Base-by-base conservation (phyloP, 1,284 basidiomycete genomes). In the Xerocomus amazonicus region DNA sequence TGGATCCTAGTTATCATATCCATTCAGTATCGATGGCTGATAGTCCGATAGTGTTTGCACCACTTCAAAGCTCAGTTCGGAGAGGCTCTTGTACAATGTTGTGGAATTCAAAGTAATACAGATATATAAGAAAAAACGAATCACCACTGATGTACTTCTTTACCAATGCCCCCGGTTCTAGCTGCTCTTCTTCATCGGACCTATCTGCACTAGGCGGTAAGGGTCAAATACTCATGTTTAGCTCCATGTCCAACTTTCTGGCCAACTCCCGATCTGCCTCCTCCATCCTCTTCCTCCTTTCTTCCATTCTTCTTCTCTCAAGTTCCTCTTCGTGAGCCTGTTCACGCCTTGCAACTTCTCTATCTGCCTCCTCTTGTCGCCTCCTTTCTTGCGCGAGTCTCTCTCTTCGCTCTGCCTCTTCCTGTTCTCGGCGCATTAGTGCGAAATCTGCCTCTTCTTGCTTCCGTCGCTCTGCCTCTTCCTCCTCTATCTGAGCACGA, bases 251-350 rank as follows among this genome's bases (percentile, higher is more conserved):
- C 47, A 68, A 43, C 38, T 23, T 65, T 50, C 58, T 59, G 3
- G 66, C 66, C 46, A 68, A 26, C 35, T 68, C 68, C 29, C 56
- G 55, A 34, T 66, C 64, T 27, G 52, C 26, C 4, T 68, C 55
- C 31, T 69, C 63, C 9, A 62, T 44, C n/a, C 6, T 48, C 37
- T 34, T 59, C 44, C 48, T 55, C 27, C 54, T 51, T 47, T 51
- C 62, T 52, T 70, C 73, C 55, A 65, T 63, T 56, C 74, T 70
- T 43, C 56, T 61, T 47, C 59, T 62, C 56, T 63, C 65, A 26
- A 65, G 50, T 50, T 68, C 69, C 50, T 70, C 72, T 54, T 76
- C 73, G 50, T 66, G 65, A 36, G 58, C 59, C 54, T 75, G 73
- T 50, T 66, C 64, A 26, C 66, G 62, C 37, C 47, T 67, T 16